These are phyloP conservation scores for Scheffersomyces amazonensis DNA, from an alignment of 805 yeast genomes.

Conservation along the genomic window DNA sequence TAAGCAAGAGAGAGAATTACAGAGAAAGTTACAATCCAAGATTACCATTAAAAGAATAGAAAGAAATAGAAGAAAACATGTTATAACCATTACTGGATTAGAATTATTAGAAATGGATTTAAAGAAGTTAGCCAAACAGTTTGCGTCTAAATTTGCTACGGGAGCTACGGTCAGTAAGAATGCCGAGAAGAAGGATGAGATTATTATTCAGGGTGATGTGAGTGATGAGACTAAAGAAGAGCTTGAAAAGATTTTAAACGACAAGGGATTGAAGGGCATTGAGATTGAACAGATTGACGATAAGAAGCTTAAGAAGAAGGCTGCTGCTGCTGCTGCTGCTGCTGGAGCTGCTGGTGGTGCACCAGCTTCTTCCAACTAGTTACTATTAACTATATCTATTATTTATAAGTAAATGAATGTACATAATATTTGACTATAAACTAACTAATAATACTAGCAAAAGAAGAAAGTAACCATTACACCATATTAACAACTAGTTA, in stretches of 20 bases:
- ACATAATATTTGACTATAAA: too few species aligned
- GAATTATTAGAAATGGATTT: slow-evolving; percentile 86
- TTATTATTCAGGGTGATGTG: slow-evolving; percentile 92
- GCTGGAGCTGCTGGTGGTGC: background rate
- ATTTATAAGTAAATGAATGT: too few species aligned
- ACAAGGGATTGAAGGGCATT: slow-evolving; percentile 78
- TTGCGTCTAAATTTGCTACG: slow-evolving; percentile 92
- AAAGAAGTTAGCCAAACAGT: slow-evolving; percentile 87
- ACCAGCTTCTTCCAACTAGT: too few species aligned
- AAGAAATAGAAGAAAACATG: slow-evolving; percentile 84
- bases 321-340: slow-evolving; percentile 8
- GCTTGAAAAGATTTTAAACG: slow-evolving; percentile 65
- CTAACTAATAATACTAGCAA: slow-evolving; percentile 1
- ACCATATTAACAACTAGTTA: too few species aligned
- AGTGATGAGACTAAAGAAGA: slow-evolving; percentile 85
- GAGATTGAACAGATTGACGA: slow-evolving; percentile 89
- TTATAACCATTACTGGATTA: slow-evolving; percentile 80
- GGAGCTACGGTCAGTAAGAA: slow-evolving; percentile 91
- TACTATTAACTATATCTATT: too few species aligned
- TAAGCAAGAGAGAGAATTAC: slow-evolving; percentile 79
- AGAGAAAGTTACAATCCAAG: slow-evolving; percentile 74
- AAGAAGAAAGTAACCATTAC: too few species aligned
- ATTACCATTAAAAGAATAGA: slow-evolving; percentile 83
- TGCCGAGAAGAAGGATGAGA: slow-evolving; percentile 89
- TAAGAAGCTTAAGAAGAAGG: slow-evolving; percentile 59